Evolutionary conservation across 148 eudicot genomes (phyloP).

Genomic region (Fagopyrum tataricum): DNA sequence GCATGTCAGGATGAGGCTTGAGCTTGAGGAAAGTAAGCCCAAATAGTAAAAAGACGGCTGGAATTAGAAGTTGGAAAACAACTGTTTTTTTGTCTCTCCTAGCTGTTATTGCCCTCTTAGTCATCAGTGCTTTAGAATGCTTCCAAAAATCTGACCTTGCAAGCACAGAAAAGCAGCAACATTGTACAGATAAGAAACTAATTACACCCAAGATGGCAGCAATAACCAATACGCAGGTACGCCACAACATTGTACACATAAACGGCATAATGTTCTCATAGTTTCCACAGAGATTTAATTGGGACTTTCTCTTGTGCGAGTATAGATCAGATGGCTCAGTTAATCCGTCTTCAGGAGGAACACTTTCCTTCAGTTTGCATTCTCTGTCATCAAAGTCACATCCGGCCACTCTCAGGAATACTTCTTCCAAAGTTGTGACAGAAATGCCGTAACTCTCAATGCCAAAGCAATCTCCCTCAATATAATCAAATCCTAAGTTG

Average conservation of each 20-base stretch:
- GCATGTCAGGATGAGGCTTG: constrained; percentile 91
- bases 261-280: constrained; percentile 34
- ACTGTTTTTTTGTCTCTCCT: constrained; percentile 84
- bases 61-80: constrained; percentile 89
- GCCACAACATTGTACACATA: constrained; percentile 34
- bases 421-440: constrained; percentile 95
- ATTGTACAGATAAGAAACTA: constrained; percentile 47
- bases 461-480: constrained; percentile 39
- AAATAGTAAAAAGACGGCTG: constrained; percentile 69
- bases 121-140: constrained; percentile 78
- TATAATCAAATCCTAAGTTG: constrained; percentile 21
- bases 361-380: constrained; percentile 25
- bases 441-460: constrained; percentile 97
- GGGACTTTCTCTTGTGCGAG: constrained; percentile 24
- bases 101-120: constrained; percentile 80
- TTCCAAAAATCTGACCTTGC: constrained; percentile 80
- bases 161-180: constrained; percentile 62
- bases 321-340: constrained; percentile 33
- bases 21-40: constrained; percentile 81
- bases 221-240: constrained; percentile 41
- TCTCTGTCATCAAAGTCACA: constrained; percentile 62
- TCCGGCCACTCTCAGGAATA: constrained; percentile 93
- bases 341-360: constrained; percentile 28
- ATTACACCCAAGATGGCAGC: constrained; percentile 43
- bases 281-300: constrained; percentile 36